These are phyloP conservation scores for Fusarium sororula DNA, from an alignment of 2,329 filamentous ascomycete genomes.

Conservation along the genomic window DNA sequence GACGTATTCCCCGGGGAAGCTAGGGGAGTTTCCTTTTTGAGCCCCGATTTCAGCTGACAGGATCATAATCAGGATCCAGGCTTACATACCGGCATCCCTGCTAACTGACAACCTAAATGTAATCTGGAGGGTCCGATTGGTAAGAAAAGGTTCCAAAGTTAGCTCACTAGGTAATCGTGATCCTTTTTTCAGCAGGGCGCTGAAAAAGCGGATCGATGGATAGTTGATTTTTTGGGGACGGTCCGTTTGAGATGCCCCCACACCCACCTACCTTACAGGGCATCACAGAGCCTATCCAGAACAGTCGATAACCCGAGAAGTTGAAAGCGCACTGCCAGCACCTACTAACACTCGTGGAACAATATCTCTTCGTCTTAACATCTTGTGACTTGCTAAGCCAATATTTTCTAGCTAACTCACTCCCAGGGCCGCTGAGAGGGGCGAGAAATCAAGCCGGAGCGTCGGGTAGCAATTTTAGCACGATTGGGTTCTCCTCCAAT, in stretches of 20 bases:
- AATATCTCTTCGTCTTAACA: accelerated
- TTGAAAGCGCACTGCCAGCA: not conserved
- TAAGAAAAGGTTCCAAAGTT: not conserved
- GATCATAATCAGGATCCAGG: accelerated
- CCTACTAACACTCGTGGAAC: not conserved
- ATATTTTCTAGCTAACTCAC: not conserved
- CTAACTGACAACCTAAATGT: not conserved
- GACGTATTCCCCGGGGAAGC: not conserved
- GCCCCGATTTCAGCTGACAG: not conserved
- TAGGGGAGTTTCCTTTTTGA: not conserved
- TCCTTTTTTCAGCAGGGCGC: accelerated
- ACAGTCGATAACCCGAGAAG: not conserved
- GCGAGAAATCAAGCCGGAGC: too few relatives aligned
- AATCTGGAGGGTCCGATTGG: not conserved
- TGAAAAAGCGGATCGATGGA: not conserved
- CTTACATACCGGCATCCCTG: not conserved
- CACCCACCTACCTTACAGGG: not conserved
- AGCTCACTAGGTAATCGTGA: not conserved
- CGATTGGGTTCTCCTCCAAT: too few relatives aligned
- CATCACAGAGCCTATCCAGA: not conserved
- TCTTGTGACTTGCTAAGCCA: accelerated
- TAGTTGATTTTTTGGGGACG: not conserved
- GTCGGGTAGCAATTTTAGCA: accelerated
- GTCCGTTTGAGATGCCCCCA: not conserved
- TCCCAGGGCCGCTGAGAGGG: too few relatives aligned